Percentiles rank a stretch among this genome's conserved stretches.
Evolutionary conservation across 352 stramenopile genomes (phyloP).

Genomic region (Phytopythium chamaehyphon): DNA sequence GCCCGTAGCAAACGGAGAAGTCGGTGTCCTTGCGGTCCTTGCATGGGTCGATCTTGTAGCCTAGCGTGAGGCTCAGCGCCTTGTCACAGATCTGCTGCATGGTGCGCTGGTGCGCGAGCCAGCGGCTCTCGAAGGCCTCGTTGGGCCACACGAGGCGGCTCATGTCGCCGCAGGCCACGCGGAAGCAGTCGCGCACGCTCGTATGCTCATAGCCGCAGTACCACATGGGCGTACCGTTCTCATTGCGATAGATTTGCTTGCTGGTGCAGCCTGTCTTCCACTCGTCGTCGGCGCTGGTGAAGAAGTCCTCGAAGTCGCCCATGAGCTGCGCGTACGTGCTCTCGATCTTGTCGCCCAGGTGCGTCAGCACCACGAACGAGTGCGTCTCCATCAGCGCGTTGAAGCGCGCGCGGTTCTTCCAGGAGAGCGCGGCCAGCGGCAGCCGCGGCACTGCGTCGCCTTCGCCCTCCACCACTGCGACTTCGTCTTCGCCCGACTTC

Average conservation of each 20-base stretch:
- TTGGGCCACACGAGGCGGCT: conserved; percentile 41
- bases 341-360: conserved; percentile 40
- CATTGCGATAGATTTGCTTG: conserved; percentile 55
- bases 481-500: neutral
- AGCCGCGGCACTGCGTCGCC: conserved; percentile 29
- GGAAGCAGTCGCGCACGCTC: conserved; percentile 55
- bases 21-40: conserved; percentile 31
- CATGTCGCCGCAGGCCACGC: conserved; percentile 49
- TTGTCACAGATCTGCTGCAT: conserved; percentile 56
- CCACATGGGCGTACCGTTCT: conserved; percentile 57
- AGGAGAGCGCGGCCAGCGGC: conserved; percentile 35
- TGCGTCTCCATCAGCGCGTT: conserved; percentile 50
- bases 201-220: conserved; percentile 60
- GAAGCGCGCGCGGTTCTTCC: conserved; percentile 44
- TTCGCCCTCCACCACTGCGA: neutral
- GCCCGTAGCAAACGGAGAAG: conserved; percentile 57
- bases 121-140: conserved; percentile 33
- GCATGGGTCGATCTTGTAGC: conserved; percentile 30
- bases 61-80: conserved; percentile 42
- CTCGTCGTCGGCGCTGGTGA: conserved; percentile 29
- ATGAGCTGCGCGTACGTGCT: conserved; percentile 29
- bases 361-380: conserved; percentile 57
- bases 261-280: conserved; percentile 42
- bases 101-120: conserved; percentile 30
- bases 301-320: conserved; percentile 39